phyloP scores from a whole-genome alignment of 1,284 basidiomycete species.

The Ceratobasidium sp. region DNA sequence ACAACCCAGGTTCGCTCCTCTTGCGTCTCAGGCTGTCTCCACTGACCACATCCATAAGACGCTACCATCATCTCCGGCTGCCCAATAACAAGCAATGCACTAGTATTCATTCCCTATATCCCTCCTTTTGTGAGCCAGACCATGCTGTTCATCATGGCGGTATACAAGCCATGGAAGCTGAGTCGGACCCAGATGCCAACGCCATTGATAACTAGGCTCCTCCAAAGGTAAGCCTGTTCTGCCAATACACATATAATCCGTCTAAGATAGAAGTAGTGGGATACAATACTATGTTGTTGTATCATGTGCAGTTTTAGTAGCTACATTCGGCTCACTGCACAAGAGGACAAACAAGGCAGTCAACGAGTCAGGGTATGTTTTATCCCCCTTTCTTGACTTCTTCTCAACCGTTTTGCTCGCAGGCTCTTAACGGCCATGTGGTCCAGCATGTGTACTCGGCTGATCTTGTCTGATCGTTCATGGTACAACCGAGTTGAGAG shows the following conservation, averaged over 20 bases:
- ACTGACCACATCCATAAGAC: not conserved
- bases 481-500: not conserved
- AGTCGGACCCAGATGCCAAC: not conserved
- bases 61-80: too few species aligned
- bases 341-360: not conserved
- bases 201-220: not conserved
- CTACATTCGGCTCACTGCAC: not conserved
- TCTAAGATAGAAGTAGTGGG: not conserved
- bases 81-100: too few species aligned
- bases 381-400: not conserved
- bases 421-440: conserved; percentile 2
- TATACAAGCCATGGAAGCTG: conserved; percentile 16
- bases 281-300: not conserved
- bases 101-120: not conserved
- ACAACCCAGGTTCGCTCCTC: too few species aligned
- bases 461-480: too few species aligned
- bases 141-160: not conserved
- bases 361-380: not conserved
- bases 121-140: not conserved
- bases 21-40: too few species aligned
- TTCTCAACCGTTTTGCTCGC: not conserved
- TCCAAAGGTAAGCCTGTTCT: not conserved
- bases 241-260: not conserved
- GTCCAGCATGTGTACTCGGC: not conserved
- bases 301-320: not conserved